Percentiles rank a stretch among this genome's conserved stretches.
Evolutionary conservation across 768 basidiomycete genomes (phyloP).

Genomic region (Amanita rimosa): DNA sequence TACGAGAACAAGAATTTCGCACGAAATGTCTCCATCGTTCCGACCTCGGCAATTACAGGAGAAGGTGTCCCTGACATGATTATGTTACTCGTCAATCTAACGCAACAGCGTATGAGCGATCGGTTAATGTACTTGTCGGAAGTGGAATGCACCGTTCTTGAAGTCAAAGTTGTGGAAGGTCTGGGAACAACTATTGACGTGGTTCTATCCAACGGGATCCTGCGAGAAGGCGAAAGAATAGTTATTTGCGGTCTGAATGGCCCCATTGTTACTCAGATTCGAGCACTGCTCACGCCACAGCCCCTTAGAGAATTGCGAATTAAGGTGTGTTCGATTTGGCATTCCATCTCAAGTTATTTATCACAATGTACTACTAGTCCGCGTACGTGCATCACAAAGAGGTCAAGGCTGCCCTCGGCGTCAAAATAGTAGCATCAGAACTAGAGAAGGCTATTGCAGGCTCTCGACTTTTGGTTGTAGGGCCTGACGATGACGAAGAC

Average conservation of each 20-base stretch:
- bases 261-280: conserved; percentile 89
- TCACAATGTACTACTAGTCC: conserved; percentile 39
- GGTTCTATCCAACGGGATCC: conserved; percentile 86
- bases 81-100: conserved; percentile 93
- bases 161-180: conserved; percentile 98
- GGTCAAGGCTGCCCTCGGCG: conserved; percentile 93
- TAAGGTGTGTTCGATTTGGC: conserved; percentile 46
- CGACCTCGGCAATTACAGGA: conserved; percentile 95
- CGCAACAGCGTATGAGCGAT: conserved; percentile 96
- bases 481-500: conserved; percentile 95
- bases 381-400: conserved; percentile 96
- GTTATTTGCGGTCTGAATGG: conserved; percentile 97
- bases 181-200: conserved; percentile 97
- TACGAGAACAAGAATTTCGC: conserved; percentile 97
- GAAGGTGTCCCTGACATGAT: conserved; percentile 99
- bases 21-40: conserved; percentile 90
- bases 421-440: conserved; percentile 91
- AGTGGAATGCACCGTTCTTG: conserved; percentile 94
- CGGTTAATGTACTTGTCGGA: conserved; percentile 97
- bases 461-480: conserved; percentile 83
- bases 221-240: conserved; percentile 87
- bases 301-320: conserved; percentile 91
- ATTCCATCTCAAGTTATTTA: conserved; percentile 3
- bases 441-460: conserved; percentile 98
- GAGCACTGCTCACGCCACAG: conserved; percentile 92